A percentile compares a stretch with the other conserved stretches of the same genome.
Evolutionary conservation across 2,329 filamentous ascomycete genomes (phyloP).

Genomic region (Talaromyces sp.): DNA sequence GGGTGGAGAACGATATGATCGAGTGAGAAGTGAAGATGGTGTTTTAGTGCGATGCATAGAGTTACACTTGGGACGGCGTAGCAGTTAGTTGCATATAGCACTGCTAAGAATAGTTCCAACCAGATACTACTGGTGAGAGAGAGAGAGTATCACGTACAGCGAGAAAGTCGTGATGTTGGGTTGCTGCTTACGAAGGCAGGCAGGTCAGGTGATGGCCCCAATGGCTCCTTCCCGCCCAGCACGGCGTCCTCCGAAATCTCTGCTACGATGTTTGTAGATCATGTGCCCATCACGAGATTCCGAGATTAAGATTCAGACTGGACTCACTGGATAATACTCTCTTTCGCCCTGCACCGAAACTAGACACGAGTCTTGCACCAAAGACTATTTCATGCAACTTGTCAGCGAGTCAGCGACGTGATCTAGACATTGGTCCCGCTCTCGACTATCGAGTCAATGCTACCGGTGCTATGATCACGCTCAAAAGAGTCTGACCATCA

Average conservation of each 20-base stretch:
- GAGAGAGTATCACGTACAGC: neutral
- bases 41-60: slow-evolving; percentile 4
- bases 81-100: neutral
- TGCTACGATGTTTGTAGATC: neutral
- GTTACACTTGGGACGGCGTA: neutral
- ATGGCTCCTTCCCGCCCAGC: neutral
- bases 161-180: neutral
- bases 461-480: neutral
- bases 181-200: neutral
- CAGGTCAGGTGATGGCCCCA: slow-evolving; percentile 14
- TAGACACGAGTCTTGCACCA: neutral
- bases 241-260: neutral
- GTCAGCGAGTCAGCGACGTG: neutral
- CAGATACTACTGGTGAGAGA: neutral
- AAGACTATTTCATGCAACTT: neutral
- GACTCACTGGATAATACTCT: neutral
- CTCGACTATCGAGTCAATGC: neutral
- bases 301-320: neutral
- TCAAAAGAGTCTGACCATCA: neutral
- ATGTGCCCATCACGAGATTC: slow-evolving; percentile 11
- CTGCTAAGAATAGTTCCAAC: slow-evolving; percentile 12
- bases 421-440: neutral
- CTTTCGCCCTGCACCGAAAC: neutral
- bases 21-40: slow-evolving; percentile 2
- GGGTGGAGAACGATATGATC: slow-evolving; percentile 14